Evolutionary conservation across 495 filamentous ascomycete genomes (phyloP), one percentile per base, ranked within the genome.

Genomic region (Thozetella sp.): DNA sequence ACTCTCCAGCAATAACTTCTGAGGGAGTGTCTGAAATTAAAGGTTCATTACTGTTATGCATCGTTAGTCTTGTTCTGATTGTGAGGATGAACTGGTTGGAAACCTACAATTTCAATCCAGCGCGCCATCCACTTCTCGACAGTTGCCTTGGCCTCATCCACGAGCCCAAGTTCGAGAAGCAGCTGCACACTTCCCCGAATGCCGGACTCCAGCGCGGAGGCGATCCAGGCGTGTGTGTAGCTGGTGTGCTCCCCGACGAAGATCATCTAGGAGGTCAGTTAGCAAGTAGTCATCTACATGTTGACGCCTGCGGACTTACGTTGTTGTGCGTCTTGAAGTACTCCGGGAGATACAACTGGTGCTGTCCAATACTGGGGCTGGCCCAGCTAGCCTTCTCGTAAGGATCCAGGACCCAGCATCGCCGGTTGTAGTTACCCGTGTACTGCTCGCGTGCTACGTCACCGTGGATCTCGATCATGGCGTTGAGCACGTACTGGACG

Each of bases 211-310:
- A 91, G 68, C 4, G 88, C 88, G 2, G 82, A 83, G 23, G 86
- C 85, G 51, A 91, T 89, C 88, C 88, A 91, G 3, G 87, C 87
- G 65, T 90, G 88, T n/a, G 88, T 90, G 69, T 88, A 90, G 51
- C 81, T 84, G 0, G 88, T 90, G 67, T 90, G 88, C 71, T 91
- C 88, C 17, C 88, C 88, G 3, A 90, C 76, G 54, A 90, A 90
- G 37, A 90, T 83, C 37, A 86, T 84, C 64, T 84, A 56, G n/a
- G n/a, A n/a, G 10, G 2, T 23, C 22, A 25, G 48, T 58, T 10
- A 60, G 48, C 25, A 12, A 43, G 23, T 24, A 30, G 25, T 54
- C n/a, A 65, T 19, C 48, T 20, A 34, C 22, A n/a, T 25, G 19
- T 20, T n/a, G n/a, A n/a, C n/a, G n/a, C n/a, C n/a, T n/a, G 19